These are phyloP conservation scores for Paralagenidium karlingii DNA, from an alignment of 352 stramenopile genomes.

Conservation along the genomic window DNA sequence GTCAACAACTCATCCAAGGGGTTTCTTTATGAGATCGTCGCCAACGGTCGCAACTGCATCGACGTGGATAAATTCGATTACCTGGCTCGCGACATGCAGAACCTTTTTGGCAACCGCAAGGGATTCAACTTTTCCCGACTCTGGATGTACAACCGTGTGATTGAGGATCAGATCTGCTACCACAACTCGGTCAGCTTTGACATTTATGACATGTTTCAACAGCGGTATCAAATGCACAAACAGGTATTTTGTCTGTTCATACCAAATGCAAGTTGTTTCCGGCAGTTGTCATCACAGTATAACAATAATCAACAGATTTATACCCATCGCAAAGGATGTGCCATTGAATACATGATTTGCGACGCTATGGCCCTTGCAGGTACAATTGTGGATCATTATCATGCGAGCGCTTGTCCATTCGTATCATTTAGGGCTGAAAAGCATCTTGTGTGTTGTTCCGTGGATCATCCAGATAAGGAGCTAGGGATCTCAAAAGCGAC, in stretches of 20 bases:
- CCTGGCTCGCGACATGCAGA: constrained; percentile 75
- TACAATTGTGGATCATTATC: too few species aligned
- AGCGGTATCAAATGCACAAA: constrained; percentile 84
- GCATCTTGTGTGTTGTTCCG: too few species aligned
- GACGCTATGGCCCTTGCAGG: constrained; percentile 76
- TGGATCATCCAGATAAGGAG: constrained; percentile 57
- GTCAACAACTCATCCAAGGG: too few species aligned
- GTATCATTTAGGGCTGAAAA: too few species aligned
- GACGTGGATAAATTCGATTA: constrained; percentile 92
- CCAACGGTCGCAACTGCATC: constrained; percentile 84
- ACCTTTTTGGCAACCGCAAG: constrained; percentile 71
- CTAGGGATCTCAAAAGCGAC: constrained; percentile 55
- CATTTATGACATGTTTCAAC: constrained; percentile 86
- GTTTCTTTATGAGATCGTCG: constrained; percentile 86
- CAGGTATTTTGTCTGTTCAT: constrained; percentile 10
- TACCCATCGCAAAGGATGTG: constrained; percentile 81
- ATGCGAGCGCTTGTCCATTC: too few species aligned
- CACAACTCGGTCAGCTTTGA: constrained; percentile 77
- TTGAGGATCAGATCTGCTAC: constrained; percentile 82
- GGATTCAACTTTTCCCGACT: constrained; percentile 67
- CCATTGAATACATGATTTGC: constrained; percentile 85
- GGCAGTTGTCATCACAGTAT: background rate
- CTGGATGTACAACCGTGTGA: constrained; percentile 77
- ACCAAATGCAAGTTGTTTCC: background rate
- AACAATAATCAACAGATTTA: constrained; percentile 40